Evolutionary conservation across 495 filamentous ascomycete species (phyloP), one percentile per base, ranked within the genome.

Genomic region (Penicillium desertorum): DNA sequence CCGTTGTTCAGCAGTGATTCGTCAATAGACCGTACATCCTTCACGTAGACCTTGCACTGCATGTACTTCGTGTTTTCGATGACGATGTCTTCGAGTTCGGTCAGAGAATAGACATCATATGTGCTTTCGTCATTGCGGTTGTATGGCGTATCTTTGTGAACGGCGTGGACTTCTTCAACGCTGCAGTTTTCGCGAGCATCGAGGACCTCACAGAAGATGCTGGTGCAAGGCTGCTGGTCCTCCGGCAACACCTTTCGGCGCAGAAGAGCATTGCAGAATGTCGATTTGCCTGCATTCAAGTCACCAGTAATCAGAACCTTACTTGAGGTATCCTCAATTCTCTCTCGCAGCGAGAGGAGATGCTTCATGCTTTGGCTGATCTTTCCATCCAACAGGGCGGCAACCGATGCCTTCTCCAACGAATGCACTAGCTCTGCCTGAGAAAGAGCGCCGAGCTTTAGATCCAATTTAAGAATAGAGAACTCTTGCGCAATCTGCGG

Each of bases 231-330:
- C 64, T 96, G 94, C 69, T 98, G 92, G 61, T 98, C 95, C 75
- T 96, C 94, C 5, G 94, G 94, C 16, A 98, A 76, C 16, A 98
- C 81, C 73, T 97, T 97, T 56, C 92, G 86, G 43, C 94, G 87
- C 37, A 98, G 75, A 22, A 98, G 75, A 10, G 94, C 95, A 73
- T 98, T 98, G 77, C 94, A 98, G 62, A 98, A 98, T 5, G 94
- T 98, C 11, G 94, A 98, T 68, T 98, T 98, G 65, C 94, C 94
- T 14, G 94, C 93, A 69, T 98, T 98, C 47, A 98, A 71, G 74
- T 98, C 94, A 64, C 94, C 94, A 12, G 94, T 98, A n/a, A 98
- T 86, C 62, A 98, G 68, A 16, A 98, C 95, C 74, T 98, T 98
- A 74, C 95, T 98, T 3, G 93, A 90, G 0, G 89, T 98, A 74